Base-by-base conservation (phyloP, 768 basidiomycete species). In the Psilocybe tampanensis region DNA sequence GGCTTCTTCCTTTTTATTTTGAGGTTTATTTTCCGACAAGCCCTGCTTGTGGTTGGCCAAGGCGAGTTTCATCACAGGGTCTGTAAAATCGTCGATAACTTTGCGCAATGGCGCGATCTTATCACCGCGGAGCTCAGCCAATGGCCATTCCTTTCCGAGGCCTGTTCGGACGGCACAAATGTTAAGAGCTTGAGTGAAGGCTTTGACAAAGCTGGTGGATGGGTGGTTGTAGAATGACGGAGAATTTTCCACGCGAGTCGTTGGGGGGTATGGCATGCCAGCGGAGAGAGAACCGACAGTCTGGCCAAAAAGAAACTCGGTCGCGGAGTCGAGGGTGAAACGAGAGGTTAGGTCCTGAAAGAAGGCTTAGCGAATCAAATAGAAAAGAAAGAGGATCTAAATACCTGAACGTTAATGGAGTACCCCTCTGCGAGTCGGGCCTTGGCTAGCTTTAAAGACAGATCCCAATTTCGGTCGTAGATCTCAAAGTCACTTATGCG, bases 251-350 rank as follows among this genome's bases (percentile, higher is more conserved):
- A 49, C 29, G 51, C 68, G 61, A 34, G 68, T 44, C n/a, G 59
- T 39, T 47, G 60, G 73, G 45, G 84, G 83, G 56, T 84, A 85
- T 1, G 79, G 79, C 8, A 87, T 69, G 1, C 77, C 80, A 0
- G 78, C 79, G 1, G 70, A 68, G 23, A 88, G 76, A 2, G 79
- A 81, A 34, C 77, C 64, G 8, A 87, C 80, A 55, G 78, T 75
- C 34, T 74, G 66, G 9, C 80, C 82, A 56, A 86, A 86, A 2
- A 89, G 76, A 61, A 85, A 86, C 52, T 84, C 81, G 1, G 83
- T 82, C 8, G 85, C 85, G 5, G 84, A 80, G 68, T 89, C 88
- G 13, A 89, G 75, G 0, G 87, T 86, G 66, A 88, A 87, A 2
- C 80, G 78, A 0, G 72, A 70, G 1, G 71, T 74, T 18, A 80